Evolutionary conservation across 129 eudicot species (phyloP).

Genomic region (Chrysanthemum makinoi): DNA sequence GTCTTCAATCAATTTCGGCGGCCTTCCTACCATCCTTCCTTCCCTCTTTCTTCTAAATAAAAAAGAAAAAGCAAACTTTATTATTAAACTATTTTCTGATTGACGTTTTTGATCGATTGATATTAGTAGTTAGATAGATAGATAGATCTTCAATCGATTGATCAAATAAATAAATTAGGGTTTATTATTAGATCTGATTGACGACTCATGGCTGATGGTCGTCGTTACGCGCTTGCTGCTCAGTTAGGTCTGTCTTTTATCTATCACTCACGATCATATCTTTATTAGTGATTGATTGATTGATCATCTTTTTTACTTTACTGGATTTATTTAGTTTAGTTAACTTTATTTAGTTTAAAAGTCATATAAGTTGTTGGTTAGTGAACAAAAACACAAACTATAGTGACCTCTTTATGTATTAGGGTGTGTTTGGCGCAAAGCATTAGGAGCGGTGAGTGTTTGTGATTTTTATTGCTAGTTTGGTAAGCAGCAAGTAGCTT

Average conservation of each 20-base stretch:
- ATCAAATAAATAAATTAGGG: too few relatives aligned
- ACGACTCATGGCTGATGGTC: conserved; percentile 50
- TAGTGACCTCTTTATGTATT: too few relatives aligned
- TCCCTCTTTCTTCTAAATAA: not conserved
- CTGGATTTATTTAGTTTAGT: too few relatives aligned
- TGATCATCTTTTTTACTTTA: not conserved
- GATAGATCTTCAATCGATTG: not conserved
- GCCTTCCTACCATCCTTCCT: not conserved
- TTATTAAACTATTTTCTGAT: not conserved
- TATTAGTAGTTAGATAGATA: not conserved
- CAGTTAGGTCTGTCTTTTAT: conserved; percentile 46
- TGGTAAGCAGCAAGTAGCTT: too few relatives aligned
- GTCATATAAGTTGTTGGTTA: too few relatives aligned
- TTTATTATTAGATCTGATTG: conserved; percentile 3
- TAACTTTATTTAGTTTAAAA: too few relatives aligned
- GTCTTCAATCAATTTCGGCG: conserved; percentile 3
- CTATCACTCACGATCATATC: too few relatives aligned
- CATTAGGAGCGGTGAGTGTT: too few relatives aligned
- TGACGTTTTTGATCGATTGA: not conserved
- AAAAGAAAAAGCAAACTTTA: not conserved
- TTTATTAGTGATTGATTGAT: too few relatives aligned
- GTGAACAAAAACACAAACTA: too few relatives aligned
- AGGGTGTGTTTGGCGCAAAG: too few relatives aligned
- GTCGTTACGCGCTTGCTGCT: conserved; percentile 65
- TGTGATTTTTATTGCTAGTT: too few relatives aligned